Evolutionary conservation across 1,139 yeast genomes (phyloP).

Genomic region (Hyphopichia burtonii): DNA sequence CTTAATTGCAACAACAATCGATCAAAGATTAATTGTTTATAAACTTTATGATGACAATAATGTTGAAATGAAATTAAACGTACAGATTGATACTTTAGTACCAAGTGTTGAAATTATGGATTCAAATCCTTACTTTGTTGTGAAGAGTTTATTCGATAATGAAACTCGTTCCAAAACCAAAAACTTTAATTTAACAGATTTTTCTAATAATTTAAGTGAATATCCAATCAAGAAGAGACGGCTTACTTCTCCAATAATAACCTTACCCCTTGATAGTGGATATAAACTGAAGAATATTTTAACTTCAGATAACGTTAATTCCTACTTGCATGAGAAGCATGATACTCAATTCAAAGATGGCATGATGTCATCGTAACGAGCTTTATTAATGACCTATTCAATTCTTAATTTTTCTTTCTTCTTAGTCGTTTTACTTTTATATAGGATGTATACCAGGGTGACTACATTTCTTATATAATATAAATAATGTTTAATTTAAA

Average conservation of each 20-base stretch:
- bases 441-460: background rate
- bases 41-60: constrained; percentile 22
- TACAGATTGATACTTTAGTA: constrained; percentile 9
- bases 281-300: background rate
- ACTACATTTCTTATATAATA: too few species aligned
- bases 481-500: background rate
- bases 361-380: background rate
- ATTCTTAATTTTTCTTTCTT: background rate
- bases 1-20: constrained; percentile 22
- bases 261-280: background rate
- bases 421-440: background rate
- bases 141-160: background rate
- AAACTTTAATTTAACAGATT: background rate
- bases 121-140: constrained; percentile 1
- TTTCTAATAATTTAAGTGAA: background rate
- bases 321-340: background rate
- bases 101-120: constrained; percentile 7
- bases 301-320: background rate
- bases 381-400: background rate
- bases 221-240: constrained; percentile 2
- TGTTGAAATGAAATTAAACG: constrained; percentile 10
- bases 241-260: background rate
- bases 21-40: constrained; percentile 22
- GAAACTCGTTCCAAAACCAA: background rate
- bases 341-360: background rate